Evolutionary conservation across 73 alveolate genomes (phyloP), one percentile per base, ranked within the genome.

Genomic region (Paramecium sonneborni): DNA sequence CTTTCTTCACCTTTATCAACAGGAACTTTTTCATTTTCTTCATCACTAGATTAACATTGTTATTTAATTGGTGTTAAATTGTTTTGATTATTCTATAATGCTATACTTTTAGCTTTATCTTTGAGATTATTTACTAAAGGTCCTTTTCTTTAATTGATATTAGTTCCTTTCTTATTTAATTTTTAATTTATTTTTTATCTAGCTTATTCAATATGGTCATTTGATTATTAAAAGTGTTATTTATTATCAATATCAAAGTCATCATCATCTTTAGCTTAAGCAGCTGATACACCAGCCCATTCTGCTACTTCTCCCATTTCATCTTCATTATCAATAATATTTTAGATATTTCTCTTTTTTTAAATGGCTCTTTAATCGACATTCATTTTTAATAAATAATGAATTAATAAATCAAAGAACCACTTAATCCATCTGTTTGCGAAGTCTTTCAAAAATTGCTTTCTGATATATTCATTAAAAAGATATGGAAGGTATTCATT

Each of bases 281-380:
- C 87, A 20, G 94, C 94, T 23, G 94, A 69, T 3, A 37, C 39
- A 23, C 34, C 94, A 39, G 52, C 87, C 94, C 94, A 88, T 48
- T 88, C 94, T 41, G 85, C 94, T 24, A 88, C 87, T 44, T 88
- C 94, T 23, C 94, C 94, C 35, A 88, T 56, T 20, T 70, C 94
- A 55, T 88, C 94, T 21, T 88, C 94, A n/a, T 70, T 62, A 48
- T 88, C 56, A 12, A 88, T 88, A 26, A 69, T 88, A 62, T 62
- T 62, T 5, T 62, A 26, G 48, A 62, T 62, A 62, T 62, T 62
- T 62, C 43, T 10, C 84, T 26, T 57, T 28, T 69, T 69, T 23
- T 69, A 46, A 46, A 46, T 46, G 57, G 57, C 68, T 52, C 68
- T 18, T 52, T 52, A 52, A 52, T 52, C 23, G 0, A 30, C 68